Evolutionary conservation across 2,329 filamentous ascomycete genomes (phyloP).

Genomic region (Pyrenochaeta sp.): DNA sequence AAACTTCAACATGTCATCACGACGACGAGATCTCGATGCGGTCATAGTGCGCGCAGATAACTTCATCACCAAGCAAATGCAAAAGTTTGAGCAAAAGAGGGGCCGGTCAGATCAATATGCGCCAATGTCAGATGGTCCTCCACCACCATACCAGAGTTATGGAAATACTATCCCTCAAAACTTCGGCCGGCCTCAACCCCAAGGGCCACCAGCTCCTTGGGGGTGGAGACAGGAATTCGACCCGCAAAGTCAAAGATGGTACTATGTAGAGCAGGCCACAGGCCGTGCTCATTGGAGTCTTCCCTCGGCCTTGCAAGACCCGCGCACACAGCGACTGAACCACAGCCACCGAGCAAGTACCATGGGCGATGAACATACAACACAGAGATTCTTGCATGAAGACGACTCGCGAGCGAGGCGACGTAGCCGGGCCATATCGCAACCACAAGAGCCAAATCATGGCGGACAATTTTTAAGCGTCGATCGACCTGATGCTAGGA

Average conservation of each 20-base stretch:
- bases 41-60: slow-evolving; percentile 24
- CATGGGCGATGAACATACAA: slow-evolving; percentile 2
- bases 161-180: slow-evolving; percentile 20
- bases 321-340: background rate
- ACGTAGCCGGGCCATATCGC: slow-evolving; percentile 6
- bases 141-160: slow-evolving; percentile 5
- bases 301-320: slow-evolving; percentile 20
- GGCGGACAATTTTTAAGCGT: slow-evolving; percentile 2
- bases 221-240: slow-evolving; percentile 72
- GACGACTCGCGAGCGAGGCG: slow-evolving; percentile 1
- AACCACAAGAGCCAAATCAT: slow-evolving; percentile 7
- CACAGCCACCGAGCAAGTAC: slow-evolving; percentile 3
- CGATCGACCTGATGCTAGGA: slow-evolving; percentile 3
- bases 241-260: slow-evolving; percentile 66
- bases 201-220: slow-evolving; percentile 54
- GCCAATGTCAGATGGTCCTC: slow-evolving; percentile 9
- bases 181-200: slow-evolving; percentile 19
- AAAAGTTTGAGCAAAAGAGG: slow-evolving; percentile 27
- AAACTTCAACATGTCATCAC: slow-evolving; percentile 8
- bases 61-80: slow-evolving; percentile 25
- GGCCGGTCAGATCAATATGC: slow-evolving; percentile 8
- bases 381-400: slow-evolving; percentile 7
- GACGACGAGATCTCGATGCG: slow-evolving; percentile 14
- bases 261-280: slow-evolving; percentile 68
- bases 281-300: slow-evolving; percentile 70